Evolutionary conservation across 441 rosid genomes (phyloP), one percentile per base, ranked within the genome.

Genomic region (Erysimum cheiri): DNA sequence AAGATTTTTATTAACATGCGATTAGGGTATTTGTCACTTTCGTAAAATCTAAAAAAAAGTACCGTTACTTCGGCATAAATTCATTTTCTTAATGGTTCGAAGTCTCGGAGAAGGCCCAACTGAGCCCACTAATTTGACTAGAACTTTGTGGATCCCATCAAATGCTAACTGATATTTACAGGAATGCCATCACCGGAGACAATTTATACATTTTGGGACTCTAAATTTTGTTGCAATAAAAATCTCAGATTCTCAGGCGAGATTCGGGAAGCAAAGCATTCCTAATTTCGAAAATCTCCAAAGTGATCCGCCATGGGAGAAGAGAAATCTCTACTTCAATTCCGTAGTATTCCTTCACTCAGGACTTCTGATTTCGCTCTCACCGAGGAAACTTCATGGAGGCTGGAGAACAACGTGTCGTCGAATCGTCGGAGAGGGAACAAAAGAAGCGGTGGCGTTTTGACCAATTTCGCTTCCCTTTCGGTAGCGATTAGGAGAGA

Each of bases 251-350:
- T 57, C 71, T 48, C 77, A 19, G 65, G 67, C 70, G 56, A 59
- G 31, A 40, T 22, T 40, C 17, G 1, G 26, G 1, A 48, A 31
- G 6, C 39, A 39, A 36, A 31, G 41, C 1, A 46, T 3, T 32
- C 66, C 24, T 0, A 54, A 55, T 24, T 35, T 53, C 47, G 39
- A 29, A 37, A 46, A 8, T 37, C 14, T 10, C 22, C 11, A 2
- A 72, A 57, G 33, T 39, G 19, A 59, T 64, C 57, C 46, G 60
- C 65, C 76, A 93, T 89, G 97, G 71, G 77, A 76, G 87, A 83
- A 69, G 85, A 85, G 65, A 73, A 71, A 29, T 77, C 80, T 64
- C 55, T 68, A 17, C 28, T 85, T 57, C 71, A 81, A 0, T 71
- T 82, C 37, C 69, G 77, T 55, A 64, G 60, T 80, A 64, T 81